These are phyloP conservation scores for Candida dajiaensis DNA, from an alignment of 805 yeast genomes.

Conservation along the genomic window DNA sequence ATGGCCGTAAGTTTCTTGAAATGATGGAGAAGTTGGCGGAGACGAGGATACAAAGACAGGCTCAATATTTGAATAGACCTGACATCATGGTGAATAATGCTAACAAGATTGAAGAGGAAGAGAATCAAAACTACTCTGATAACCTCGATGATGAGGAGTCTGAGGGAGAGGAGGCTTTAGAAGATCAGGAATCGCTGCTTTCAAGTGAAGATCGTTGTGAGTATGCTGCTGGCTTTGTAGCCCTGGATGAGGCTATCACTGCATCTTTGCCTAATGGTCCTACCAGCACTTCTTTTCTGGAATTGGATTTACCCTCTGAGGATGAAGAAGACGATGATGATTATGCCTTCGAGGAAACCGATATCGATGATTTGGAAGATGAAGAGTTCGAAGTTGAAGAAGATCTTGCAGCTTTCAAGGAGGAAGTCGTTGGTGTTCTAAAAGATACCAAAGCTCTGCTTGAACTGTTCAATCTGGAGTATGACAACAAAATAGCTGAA, in stretches of 20 bases:
- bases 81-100: slow-evolving; percentile 13
- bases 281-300: background rate
- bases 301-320: slow-evolving; percentile 1
- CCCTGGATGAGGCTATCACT: background rate
- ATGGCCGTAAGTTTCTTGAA: slow-evolving; percentile 71
- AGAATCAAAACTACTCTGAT: slow-evolving; percentile 23
- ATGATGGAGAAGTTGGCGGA: slow-evolving; percentile 74
- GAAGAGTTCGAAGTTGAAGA: slow-evolving; percentile 5
- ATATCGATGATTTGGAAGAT: slow-evolving; percentile 6
- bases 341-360: slow-evolving; percentile 4
- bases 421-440: background rate
- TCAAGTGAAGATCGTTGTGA: background rate
- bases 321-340: background rate
- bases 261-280: background rate
- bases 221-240: background rate
- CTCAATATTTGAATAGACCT: slow-evolving; percentile 11
- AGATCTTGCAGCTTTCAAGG: background rate
- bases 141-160: slow-evolving; percentile 14
- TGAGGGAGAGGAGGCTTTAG: slow-evolving; percentile 3
- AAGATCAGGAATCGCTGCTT: background rate
- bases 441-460: background rate
- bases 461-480: background rate
- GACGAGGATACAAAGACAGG: slow-evolving; percentile 33
- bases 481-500: background rate
- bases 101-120: slow-evolving; percentile 25